Evolutionary conservation across 257 asterid genomes (phyloP), one percentile per base, ranked within the genome.

Genomic region (Solanum tarapatanum): DNA sequence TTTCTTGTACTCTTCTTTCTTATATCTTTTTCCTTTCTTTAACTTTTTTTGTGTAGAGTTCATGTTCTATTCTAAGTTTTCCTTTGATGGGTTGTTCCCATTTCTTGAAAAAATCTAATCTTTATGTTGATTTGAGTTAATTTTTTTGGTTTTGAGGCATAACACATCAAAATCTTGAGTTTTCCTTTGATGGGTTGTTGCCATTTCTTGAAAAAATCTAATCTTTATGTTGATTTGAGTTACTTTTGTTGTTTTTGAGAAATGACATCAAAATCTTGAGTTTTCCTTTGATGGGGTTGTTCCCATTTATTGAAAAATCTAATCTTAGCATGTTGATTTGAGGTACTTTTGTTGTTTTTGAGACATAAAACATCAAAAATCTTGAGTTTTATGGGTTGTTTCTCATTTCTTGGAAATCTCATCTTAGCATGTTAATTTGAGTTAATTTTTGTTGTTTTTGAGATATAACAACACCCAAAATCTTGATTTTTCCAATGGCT

Each of bases 401-500:
- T 24, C 45, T 43, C 83, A 66, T 74, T 80, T 72, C 70, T 41
- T 69, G 66, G 84, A 62, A 80, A 23, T 72, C 14, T 32, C n/a
- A 16, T 32, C 79, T 72, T 17, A 32, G 79, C 14, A 72, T 41
- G 84, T 41, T 79, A 26, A 79, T 24, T 26, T 43, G 55, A 43
- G 66, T 58, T 43, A 43, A 43, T 1, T 43, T 45, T 88, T 82
- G 19, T 68, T 66, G 82, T 12, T 72, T 72, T 33, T 28, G 26
- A 72, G 80, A 33, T n/a, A 72, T 32, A 17, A 19, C 26, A n/a
- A n/a, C 84, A 79, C 11, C 48, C 48, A 51, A 21, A 37, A 14
- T 77, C 45, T 33, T 87, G 83, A 30, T 6, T 74, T 17, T 24
- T 41, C 13, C 28, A 70, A 76, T 79, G 98, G 94, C 93, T 74